Evolutionary conservation across 2,329 filamentous ascomycete species (phyloP).

Genomic region (Fusarium torreyae): DNA sequence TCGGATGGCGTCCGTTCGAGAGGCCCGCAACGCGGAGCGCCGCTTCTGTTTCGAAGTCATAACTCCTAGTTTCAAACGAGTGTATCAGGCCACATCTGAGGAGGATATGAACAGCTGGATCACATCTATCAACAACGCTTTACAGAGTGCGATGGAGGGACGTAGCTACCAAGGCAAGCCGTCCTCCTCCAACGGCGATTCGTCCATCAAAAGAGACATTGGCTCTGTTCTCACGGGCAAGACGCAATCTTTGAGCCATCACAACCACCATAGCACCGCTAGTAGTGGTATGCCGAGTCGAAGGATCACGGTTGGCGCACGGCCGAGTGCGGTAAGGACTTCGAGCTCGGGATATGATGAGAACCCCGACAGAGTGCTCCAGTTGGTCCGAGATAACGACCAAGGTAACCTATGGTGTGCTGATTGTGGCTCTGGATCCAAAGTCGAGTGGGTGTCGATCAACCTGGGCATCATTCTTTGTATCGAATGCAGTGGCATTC

Average conservation of each 20-base stretch:
- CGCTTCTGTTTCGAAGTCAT: slow-evolving; percentile 99
- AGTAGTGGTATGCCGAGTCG: slow-evolving; percentile 76
- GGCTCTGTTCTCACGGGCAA: slow-evolving; percentile 95
- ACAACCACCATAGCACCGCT: slow-evolving; percentile 65
- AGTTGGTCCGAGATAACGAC: slow-evolving; percentile 89
- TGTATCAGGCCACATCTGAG: slow-evolving; percentile 97
- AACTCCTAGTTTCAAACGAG: slow-evolving; percentile 93
- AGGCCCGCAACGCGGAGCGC: slow-evolving; percentile 93
- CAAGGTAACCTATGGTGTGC: slow-evolving; percentile 95
- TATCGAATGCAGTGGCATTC: slow-evolving; percentile 98
- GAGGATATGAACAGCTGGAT: slow-evolving; percentile 99
- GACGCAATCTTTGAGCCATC: slow-evolving; percentile 77
- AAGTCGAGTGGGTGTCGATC: slow-evolving; percentile 99
- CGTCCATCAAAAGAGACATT: slow-evolving; percentile 84
- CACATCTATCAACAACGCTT: slow-evolving; percentile 92
- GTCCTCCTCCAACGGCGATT: slow-evolving; percentile 60
- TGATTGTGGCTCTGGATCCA: slow-evolving; percentile 90
- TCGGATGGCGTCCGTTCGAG: slow-evolving; percentile 95
- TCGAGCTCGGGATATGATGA: slow-evolving; percentile 83
- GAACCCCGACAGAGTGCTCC: slow-evolving; percentile 86
- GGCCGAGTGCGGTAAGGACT: slow-evolving; percentile 79
- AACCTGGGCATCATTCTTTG: slow-evolving; percentile 97
- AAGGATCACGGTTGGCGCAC: slow-evolving; percentile 91
- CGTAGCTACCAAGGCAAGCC: slow-evolving; percentile 72
- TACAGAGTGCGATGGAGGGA: slow-evolving; percentile 95